Evolutionary conservation across 1,139 yeast species (phyloP), one percentile per base, ranked within the genome.

Genomic region (Nakaseomyces bracarensis): DNA sequence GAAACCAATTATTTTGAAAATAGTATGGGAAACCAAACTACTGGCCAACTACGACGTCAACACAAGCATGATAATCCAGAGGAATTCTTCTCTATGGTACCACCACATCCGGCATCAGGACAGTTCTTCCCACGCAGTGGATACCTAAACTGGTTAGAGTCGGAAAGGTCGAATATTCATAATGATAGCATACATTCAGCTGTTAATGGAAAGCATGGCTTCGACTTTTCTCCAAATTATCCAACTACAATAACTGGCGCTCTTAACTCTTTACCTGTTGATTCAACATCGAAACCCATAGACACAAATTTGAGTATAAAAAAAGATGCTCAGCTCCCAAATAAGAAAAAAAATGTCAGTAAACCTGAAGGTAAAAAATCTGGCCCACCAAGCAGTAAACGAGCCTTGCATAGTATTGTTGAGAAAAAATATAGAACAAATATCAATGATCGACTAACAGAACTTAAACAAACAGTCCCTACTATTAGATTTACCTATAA

Each of bases 401-500:
- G 61, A 55, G 70, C 76, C 1, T 73, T 85, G 2, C 91, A 82
- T 60, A 82, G 82, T 52, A 75, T 79, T 66, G 79, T 82, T 54
- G 93, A 82, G 53, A 80, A 80, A 60, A 80, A 80, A 56, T 82
- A 82, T 58, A 67, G 93, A 55, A 77, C 82, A 13, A 80, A 79
- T 51, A 80, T 82, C 49, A 82, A 81, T 57, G 72, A 79, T 41
- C 80, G 79, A 63, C 80, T 82, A 36, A 55, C 74, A 42, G 75
- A 75, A 44, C 70, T 82, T 38, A 69, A 85, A 57, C 82, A 81
- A 50, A 79, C 82, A 0, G 89, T 82, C 8, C 93, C 93, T 1
- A 58, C 79, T 5, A 60, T 74, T 34, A 65, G 77, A 28, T 65
- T 67, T 16, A 61, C 69, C 4, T 47, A 49, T 27, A 58, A 58